These are phyloP conservation scores for Tephrocybe sp. DNA, from an alignment of 768 basidiomycete species.

Conservation along the genomic window DNA sequence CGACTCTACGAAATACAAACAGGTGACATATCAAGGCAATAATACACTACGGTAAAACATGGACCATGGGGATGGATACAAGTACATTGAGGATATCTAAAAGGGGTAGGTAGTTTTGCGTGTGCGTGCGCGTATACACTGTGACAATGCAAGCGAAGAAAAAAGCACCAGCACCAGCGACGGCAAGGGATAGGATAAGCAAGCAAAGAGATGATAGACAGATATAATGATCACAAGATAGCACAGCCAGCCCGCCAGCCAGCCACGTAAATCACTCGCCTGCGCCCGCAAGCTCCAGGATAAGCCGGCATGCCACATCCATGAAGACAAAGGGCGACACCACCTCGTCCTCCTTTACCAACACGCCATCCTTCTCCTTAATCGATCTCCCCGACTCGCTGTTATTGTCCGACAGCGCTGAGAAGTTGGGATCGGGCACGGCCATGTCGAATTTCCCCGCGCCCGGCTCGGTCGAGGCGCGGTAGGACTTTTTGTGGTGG, in stretches of 20 bases:
- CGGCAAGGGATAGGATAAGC: background rate
- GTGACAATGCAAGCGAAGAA: constrained; percentile 4
- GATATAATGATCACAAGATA: background rate
- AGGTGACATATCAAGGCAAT: constrained; percentile 9
- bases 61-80: constrained; percentile 6
- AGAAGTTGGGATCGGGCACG: constrained; percentile 40
- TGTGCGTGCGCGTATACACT: too few species aligned
- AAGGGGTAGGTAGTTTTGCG: background rate
- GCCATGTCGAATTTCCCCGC: constrained; percentile 74
- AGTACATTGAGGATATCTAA: constrained; percentile 17
- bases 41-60: constrained; percentile 11
- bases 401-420: constrained; percentile 50
- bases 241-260: too few species aligned
- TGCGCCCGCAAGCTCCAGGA: constrained; percentile 85
- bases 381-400: constrained; percentile 58
- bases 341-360: constrained; percentile 55
- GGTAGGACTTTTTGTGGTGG: constrained; percentile 94
- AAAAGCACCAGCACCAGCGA: too few species aligned
- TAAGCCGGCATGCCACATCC: constrained; percentile 92
- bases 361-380: constrained; percentile 46
- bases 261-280: constrained; percentile 25
- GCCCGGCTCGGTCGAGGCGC: constrained; percentile 61
- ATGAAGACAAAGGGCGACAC: constrained; percentile 93
- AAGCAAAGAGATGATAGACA: background rate
- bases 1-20: constrained; percentile 15